Evolutionary conservation across 78 protist species (phyloP), one percentile per base, ranked within the genome.

Genomic region (Thecamonas trahens): DNA sequence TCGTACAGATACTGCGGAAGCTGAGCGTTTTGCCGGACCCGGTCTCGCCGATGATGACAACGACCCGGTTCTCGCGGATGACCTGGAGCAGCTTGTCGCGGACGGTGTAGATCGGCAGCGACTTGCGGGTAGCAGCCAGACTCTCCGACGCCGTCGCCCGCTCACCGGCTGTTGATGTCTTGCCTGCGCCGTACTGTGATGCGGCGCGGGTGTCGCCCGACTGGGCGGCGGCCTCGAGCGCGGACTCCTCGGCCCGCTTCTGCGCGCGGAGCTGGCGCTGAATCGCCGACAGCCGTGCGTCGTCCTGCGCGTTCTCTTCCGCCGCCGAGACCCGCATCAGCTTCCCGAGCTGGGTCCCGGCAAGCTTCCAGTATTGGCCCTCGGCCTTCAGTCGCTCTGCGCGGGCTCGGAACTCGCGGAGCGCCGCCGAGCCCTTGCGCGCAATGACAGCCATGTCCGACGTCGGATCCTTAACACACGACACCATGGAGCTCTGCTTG

Each of bases 21-120:
- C 77, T 97, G 99, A 4, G 99, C 14, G 98, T 97, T 67, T 97
- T 97, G 38, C 99, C 99, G 22, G 83, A 61, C 29, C 99, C 99
- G 0, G 99, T 97, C 61, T 93, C 98, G 14, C 99, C 99, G 13
- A 95, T 97, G 17, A 96, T 53, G 20, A 96, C 60, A 28, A 89
- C 58, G 15, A 93, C 76, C 66, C 69, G 76, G 70, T 87, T 86
- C 34, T 90, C 98, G 0, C 83, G 60, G n/a, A 94, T 75, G 37
- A 91, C 59, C 15, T 62, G 83, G 77, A 96, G 34, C 60, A 95
- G 60, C 39, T 93, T 87, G 1, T 63, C 42, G 14, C 95, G 62
- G 55, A 70, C 72, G 1, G 55, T 38, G 76, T 40, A 97, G 17
- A 95, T 67, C 39, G 99, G 99, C 38, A 97, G 81, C 29, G n/a